phyloP scores from a whole-genome alignment of 148 eudicot species.

The Rhododendron henanense region DNA sequence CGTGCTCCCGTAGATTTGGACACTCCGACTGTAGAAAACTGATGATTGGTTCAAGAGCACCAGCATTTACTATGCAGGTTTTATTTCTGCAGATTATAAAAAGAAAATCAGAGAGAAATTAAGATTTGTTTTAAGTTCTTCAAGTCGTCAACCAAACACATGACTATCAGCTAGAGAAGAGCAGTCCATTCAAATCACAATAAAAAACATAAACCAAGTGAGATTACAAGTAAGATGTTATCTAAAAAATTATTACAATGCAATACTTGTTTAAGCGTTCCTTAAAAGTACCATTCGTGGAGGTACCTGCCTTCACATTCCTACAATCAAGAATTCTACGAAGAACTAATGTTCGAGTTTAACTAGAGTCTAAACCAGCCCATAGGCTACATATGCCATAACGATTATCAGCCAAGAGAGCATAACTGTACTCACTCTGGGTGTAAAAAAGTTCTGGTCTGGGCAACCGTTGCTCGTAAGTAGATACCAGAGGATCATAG shows the following conservation, averaged over 20 bases:
- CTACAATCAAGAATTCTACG: background rate
- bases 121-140: background rate
- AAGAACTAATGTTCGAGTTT: background rate
- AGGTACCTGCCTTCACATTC: slow-evolving; percentile 1
- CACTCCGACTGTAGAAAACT: slow-evolving; percentile 51
- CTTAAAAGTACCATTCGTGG: background rate
- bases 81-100: slow-evolving; percentile 60
- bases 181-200: background rate
- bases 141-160: background rate
- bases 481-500: background rate
- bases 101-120: slow-evolving; percentile 13
- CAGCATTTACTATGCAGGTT: slow-evolving; percentile 71
- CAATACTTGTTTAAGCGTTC: background rate
- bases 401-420: background rate
- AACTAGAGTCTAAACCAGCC: background rate
- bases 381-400: background rate
- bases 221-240: background rate
- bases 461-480: background rate
- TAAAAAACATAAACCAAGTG: no score
- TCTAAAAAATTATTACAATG: background rate
- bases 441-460: background rate
- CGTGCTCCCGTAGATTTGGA: slow-evolving; percentile 65
- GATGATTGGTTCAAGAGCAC: slow-evolving; percentile 77
- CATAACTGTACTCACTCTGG: background rate
- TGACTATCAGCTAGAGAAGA: background rate